Percentiles rank a stretch among this genome's conserved stretches.
Evolutionary conservation across 345 rosid genomes (phyloP).

Genomic region (Gossypium raimondii): DNA sequence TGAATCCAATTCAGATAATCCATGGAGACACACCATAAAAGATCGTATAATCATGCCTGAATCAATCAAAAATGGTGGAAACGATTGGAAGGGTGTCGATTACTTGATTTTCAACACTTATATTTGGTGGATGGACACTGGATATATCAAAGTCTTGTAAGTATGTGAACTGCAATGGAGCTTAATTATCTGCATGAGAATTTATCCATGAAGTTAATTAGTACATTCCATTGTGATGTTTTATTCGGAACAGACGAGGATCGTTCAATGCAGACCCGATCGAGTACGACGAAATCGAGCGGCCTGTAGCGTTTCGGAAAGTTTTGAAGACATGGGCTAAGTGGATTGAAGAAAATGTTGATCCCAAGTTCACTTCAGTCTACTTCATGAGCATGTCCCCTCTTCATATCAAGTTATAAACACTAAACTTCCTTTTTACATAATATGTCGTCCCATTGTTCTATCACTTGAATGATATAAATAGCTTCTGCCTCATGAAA

Average conservation of each 20-base stretch:
- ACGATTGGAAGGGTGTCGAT: conserved; percentile 51
- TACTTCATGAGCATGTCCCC: conserved; percentile 33
- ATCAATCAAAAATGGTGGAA: conserved; percentile 55
- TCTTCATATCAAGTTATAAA: conserved; percentile 46
- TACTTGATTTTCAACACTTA: conserved; percentile 60
- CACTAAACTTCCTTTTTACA: background rate
- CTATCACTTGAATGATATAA: background rate
- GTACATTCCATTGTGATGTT: background rate
- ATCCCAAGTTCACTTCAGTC: conserved; percentile 48
- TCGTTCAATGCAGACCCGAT: conserved; percentile 46
- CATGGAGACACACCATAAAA: conserved; percentile 38
- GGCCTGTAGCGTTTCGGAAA: conserved; percentile 16
- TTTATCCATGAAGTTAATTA: background rate
- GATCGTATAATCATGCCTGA: conserved; percentile 41
- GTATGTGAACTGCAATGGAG: conserved; percentile 6
- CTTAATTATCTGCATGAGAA: background rate
- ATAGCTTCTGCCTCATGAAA: background rate
- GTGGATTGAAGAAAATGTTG: conserved; percentile 10
- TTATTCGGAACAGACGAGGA: conserved; percentile 34
- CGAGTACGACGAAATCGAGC: conserved; percentile 51
- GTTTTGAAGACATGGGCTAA: conserved; percentile 1
- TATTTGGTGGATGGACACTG: conserved; percentile 55
- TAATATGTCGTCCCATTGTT: background rate
- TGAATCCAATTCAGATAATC: conserved; percentile 59
- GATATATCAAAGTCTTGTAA: conserved; percentile 50